phyloP scores from a whole-genome alignment of 192 early-diverging fungal species.

The Backusella westeae region DNA sequence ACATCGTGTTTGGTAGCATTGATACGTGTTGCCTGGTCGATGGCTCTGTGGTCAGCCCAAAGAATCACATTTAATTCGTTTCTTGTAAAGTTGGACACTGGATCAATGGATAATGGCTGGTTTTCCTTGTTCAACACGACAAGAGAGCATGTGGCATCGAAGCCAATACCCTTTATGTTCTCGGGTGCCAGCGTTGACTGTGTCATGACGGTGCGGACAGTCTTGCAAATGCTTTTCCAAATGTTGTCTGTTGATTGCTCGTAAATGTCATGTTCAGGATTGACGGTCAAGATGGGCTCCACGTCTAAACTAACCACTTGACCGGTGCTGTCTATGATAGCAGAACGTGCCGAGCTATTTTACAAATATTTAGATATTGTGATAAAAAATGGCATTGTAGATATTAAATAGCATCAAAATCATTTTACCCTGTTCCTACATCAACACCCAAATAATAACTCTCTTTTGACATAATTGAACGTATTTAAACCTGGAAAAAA shows the following conservation, averaged over 20 bases:
- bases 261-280: constrained; percentile 51
- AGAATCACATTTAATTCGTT: constrained; percentile 59
- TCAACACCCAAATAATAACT: constrained; percentile 58
- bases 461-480: background rate
- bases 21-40: constrained; percentile 58
- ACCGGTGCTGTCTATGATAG: constrained; percentile 49
- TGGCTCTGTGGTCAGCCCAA: constrained; percentile 76
- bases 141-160: constrained; percentile 78
- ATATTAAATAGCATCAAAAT: background rate
- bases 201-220: constrained; percentile 41
- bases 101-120: constrained; percentile 49
- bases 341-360: constrained; percentile 47
- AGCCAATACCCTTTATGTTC: constrained; percentile 63
- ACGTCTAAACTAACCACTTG: constrained; percentile 45
- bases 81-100: constrained; percentile 40
- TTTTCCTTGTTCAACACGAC: constrained; percentile 52
- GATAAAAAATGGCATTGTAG: background rate
- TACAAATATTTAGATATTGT: background rate
- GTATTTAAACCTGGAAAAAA: background rate
- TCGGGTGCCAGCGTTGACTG: constrained; percentile 25
- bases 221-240: constrained; percentile 54
- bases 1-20: constrained; percentile 54
- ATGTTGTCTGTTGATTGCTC: constrained; percentile 70
- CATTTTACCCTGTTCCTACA: constrained; percentile 50
- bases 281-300: constrained; percentile 44